Evolutionary conservation across 2,329 filamentous ascomycete genomes (phyloP), one percentile per base, ranked within the genome.

Genomic region (Emericellopsis atlantica): DNA sequence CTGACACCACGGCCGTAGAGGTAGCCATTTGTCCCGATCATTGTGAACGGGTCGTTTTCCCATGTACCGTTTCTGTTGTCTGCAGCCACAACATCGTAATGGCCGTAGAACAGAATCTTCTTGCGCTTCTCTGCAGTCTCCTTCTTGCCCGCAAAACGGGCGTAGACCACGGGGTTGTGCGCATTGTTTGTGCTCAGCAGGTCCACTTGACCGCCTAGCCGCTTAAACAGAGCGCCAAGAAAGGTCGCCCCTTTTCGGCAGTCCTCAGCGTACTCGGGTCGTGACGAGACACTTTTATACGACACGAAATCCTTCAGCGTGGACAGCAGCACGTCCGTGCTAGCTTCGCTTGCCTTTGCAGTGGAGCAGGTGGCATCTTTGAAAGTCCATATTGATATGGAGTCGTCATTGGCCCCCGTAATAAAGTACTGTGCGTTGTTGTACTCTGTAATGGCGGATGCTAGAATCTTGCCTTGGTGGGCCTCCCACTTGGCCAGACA

Each of bases 61-160:
- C 92, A 98, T 49, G 86, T 90, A 32, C 76, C 75, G 43, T 81
- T 79, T 46, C 84, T 84, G 32, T 82, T 80, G 49, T 95, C 87
- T 0, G 92, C 92, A 1, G 88, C 76, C 4, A 98, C 92, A 3
- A 98, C 89, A 55, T 98, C 92, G 65, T 98, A 98, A 57, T 98
- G 92, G 0, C 93, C 92, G 54, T 98, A 98, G 57, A 98, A 98
- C 0, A 98, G 66, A 8, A 96, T 85, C 24, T 86, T 88, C 62
- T 92, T 95, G 15, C 85, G 75, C 22, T 76, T 68, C 22, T 74
- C 70, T 0, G 75, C 65, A 1, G 78, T 74, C 10, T 77, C 71
- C 45, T 72, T 77, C 59, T 80, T 92, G 4, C 83, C 88, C 36
- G 76, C 76, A 57, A 98, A 98, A 44, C 81, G 84, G 33, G 92